phyloP scores from a whole-genome alignment of 371 early-diverging fungal genomes.

The Actinomortierella wolfii region DNA sequence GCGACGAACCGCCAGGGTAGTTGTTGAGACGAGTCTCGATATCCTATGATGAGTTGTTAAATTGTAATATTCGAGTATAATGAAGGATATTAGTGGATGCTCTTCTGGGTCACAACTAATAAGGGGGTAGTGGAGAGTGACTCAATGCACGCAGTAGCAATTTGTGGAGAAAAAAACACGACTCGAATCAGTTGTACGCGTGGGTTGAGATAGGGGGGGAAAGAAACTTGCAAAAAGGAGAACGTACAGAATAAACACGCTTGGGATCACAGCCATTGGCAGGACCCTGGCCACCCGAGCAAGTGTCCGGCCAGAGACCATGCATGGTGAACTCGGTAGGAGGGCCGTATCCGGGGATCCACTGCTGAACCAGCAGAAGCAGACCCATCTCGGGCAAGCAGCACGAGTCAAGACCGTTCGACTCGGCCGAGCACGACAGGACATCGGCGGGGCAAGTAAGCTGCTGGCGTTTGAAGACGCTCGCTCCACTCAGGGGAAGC shows the following conservation, averaged over 20 bases:
- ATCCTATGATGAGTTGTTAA: slow-evolving; percentile 10
- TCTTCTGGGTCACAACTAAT: too few species aligned
- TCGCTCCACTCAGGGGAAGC: slow-evolving; percentile 13
- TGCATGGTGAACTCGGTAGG: slow-evolving; percentile 66
- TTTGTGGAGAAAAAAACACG: not conserved
- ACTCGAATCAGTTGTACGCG: not conserved
- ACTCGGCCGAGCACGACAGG: slow-evolving; percentile 48
- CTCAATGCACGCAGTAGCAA: too few species aligned
- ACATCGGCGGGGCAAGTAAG: slow-evolving; percentile 51
- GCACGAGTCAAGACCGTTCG: slow-evolving; percentile 55
- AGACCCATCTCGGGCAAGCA: slow-evolving; percentile 74
- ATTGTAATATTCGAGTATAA: not conserved
- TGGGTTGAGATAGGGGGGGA: too few species aligned
- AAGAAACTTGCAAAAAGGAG: not conserved
- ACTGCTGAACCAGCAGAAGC: slow-evolving; percentile 60
- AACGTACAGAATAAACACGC: slow-evolving; percentile 49
- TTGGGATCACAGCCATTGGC: slow-evolving; percentile 66
- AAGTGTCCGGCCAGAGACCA: slow-evolving; percentile 84
- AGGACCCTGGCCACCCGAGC: slow-evolving; percentile 65
- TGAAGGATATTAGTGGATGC: not conserved
- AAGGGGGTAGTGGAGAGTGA: too few species aligned
- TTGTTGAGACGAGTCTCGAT: slow-evolving; percentile 26
- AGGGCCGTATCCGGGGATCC: slow-evolving; percentile 60
- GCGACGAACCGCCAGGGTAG: slow-evolving; percentile 26
- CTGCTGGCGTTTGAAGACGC: slow-evolving; percentile 18